These are phyloP conservation scores for Aspergillus coremiiformis DNA, from an alignment of 495 filamentous ascomycete species.

Conservation along the genomic window DNA sequence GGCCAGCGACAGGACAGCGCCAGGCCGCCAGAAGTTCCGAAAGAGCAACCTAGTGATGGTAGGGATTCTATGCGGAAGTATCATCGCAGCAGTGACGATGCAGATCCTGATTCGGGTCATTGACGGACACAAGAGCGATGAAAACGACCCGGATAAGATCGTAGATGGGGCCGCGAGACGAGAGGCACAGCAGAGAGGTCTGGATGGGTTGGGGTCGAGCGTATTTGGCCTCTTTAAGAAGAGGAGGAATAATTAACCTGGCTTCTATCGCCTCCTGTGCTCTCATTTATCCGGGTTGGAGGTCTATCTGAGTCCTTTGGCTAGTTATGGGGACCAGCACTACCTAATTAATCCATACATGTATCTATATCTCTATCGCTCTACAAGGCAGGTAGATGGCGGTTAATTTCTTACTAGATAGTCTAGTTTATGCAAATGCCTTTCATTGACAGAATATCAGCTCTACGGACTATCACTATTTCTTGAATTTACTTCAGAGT, in stretches of 20 bases:
- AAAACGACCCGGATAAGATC: conserved; percentile 44
- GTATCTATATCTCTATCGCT: too few species aligned
- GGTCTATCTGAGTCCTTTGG: too few species aligned
- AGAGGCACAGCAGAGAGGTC: conserved; percentile 60
- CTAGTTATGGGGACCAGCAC: too few species aligned
- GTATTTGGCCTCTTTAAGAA: conserved; percentile 7
- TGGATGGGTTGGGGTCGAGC: conserved; percentile 45
- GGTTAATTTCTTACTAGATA: too few species aligned
- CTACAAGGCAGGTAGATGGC: too few species aligned
- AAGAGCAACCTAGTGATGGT: conserved; percentile 85
- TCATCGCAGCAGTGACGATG: conserved; percentile 61
- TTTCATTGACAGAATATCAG: too few species aligned
- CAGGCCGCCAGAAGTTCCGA: conserved; percentile 64
- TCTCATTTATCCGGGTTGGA: too few species aligned
- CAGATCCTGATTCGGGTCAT: conserved; percentile 55
- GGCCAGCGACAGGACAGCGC: conserved; percentile 57
- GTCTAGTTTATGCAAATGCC: too few species aligned
- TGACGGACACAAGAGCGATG: conserved; percentile 47
- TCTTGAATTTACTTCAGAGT: too few species aligned
- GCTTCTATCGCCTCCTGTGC: not conserved
- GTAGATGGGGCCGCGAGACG: conserved; percentile 65
- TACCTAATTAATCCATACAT: too few species aligned
- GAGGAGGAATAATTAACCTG: not conserved
- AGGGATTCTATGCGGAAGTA: conserved; percentile 72
- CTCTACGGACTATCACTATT: too few species aligned